Conservation (phyloP, 2,329 filamentous ascomycete genomes). For the Aspergillus carbonarius region DNA sequence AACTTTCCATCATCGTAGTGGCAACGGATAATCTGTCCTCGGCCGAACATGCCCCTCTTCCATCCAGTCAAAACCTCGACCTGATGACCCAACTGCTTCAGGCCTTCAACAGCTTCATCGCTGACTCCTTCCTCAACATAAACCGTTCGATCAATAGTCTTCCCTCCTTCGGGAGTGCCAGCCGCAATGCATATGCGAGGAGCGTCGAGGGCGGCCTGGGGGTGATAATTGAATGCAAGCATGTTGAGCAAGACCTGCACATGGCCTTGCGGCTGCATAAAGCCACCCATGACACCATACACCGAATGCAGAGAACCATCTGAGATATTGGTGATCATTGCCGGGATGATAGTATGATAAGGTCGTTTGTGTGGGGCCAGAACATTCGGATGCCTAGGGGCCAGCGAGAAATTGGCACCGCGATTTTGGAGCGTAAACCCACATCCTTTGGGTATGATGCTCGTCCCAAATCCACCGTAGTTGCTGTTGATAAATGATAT, state of each 20-base stretch:
- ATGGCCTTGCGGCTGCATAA: conserved; percentile 97
- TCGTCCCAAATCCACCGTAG: conserved; percentile 81
- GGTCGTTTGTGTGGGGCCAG: conserved; percentile 81
- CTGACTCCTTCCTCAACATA: conserved; percentile 81
- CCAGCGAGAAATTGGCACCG: conserved; percentile 78
- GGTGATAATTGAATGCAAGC: conserved; percentile 74
- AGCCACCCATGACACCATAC: conserved; percentile 96
- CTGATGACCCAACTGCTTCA: conserved; percentile 70
- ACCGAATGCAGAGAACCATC: conserved; percentile 78
- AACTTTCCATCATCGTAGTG: conserved; percentile 71
- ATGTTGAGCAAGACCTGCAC: conserved; percentile 91
- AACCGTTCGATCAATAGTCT: conserved; percentile 63
- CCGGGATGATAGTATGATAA: conserved; percentile 97
- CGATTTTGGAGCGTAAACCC: conserved; percentile 96
- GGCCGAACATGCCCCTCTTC: conserved; percentile 70
- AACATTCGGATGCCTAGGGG: conserved; percentile 70
- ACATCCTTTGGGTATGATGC: conserved; percentile 79
- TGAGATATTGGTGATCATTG: conserved; percentile 73
- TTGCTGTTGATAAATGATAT: conserved; percentile 97
- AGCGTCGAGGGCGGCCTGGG: conserved; percentile 86
- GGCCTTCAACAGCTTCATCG: conserved; percentile 63
- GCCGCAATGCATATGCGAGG: conserved; percentile 86
- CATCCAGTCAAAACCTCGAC: conserved; percentile 67
- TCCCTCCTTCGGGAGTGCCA: conserved; percentile 63
- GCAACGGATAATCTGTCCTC: conserved; percentile 81